Evolutionary conservation across 1,284 basidiomycete species (phyloP), one percentile per base, ranked within the genome.

Genomic region (Pyrrhoderma lamaoense): DNA sequence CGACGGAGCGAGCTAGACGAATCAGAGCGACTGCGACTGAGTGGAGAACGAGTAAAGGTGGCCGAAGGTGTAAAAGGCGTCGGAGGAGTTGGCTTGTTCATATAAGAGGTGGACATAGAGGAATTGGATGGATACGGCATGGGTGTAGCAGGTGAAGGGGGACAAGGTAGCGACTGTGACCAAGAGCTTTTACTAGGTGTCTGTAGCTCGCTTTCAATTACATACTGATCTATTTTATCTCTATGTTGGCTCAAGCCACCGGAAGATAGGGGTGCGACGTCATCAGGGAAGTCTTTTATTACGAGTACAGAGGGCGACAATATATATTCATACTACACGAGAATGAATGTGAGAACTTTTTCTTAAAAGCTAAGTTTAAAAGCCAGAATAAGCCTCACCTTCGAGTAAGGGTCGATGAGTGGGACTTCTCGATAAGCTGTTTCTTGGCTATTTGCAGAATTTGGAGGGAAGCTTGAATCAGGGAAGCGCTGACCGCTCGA

Each of bases 81-180:
- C 7, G 57, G 57, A 19, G 68, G 64, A 5, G 62, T 67, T 5
- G 66, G 64, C 47, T 67, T 71, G 52, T 67, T 66, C 42, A 59
- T 42, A 11, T 45, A 45, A 23, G 55, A 40, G 3, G 53, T 39
- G 14, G 31, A 18, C 16, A 47, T 22, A 25, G 59, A 57, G 19
- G 67, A 65, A 52, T 67, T 22, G 22, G 59, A 57, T 16, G 67
- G 65, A 52, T 67, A 64, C 14, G 72, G 74, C 61, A 72, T 66
- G 21, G 73, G 71, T 14, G 68, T 69, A 8, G 63, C 60, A 9
- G 71, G 71, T 2, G 75, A 75, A n/a, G 71, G 69, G 27, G 71
- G 66, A n/a, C 65, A 55, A 16, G 16, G 19, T 19, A 40, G 39
- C 21, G 47, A 27, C 21, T 42, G 36, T n/a, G 18, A 35, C 36